A percentile compares a stretch with the other conserved stretches of the same genome.
Conservation (phyloP, 331 rosid genomes). For the Rosa hybrid region DNA sequence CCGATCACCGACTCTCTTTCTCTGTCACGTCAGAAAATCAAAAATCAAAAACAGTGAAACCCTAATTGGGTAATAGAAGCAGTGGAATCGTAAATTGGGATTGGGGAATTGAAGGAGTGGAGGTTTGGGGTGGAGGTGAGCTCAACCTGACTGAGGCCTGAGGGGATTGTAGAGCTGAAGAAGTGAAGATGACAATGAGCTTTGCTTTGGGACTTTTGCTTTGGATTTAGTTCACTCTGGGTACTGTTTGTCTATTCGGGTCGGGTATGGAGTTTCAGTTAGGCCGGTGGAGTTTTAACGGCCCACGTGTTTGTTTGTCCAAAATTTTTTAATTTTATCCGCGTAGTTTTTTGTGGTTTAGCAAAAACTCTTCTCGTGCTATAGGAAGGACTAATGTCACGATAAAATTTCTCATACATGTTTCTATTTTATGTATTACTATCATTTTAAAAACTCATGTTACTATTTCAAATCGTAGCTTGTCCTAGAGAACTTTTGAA, state of each 20-base stretch:
- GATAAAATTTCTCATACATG: too few relatives aligned
- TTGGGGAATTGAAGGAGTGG: not conserved
- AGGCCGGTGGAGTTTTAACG: too few relatives aligned
- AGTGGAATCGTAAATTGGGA: not conserved
- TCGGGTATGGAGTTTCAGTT: not conserved
- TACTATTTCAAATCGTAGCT: too few relatives aligned
- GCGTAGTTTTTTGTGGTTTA: too few relatives aligned
- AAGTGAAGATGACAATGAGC: not conserved
- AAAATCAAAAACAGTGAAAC: constrained; percentile 12
- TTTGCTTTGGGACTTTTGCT: too few relatives aligned
- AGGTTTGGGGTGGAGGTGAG: not conserved
- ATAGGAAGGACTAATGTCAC: too few relatives aligned
- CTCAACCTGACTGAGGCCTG: not conserved
- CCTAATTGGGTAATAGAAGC: constrained; percentile 4
- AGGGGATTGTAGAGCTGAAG: not conserved
- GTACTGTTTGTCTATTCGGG: not conserved
- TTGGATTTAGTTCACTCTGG: not conserved
- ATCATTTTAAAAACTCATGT: too few relatives aligned
- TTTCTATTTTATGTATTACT: too few relatives aligned
- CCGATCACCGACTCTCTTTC: constrained; percentile 22
- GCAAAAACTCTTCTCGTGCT: too few relatives aligned
- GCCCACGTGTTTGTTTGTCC: too few relatives aligned
- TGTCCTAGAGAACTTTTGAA: too few relatives aligned
- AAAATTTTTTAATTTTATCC: too few relatives aligned
- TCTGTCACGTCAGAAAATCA: constrained; percentile 10